Conservation (phyloP, 208 protist genomes). For the Trypanosoma conorhini region DNA sequence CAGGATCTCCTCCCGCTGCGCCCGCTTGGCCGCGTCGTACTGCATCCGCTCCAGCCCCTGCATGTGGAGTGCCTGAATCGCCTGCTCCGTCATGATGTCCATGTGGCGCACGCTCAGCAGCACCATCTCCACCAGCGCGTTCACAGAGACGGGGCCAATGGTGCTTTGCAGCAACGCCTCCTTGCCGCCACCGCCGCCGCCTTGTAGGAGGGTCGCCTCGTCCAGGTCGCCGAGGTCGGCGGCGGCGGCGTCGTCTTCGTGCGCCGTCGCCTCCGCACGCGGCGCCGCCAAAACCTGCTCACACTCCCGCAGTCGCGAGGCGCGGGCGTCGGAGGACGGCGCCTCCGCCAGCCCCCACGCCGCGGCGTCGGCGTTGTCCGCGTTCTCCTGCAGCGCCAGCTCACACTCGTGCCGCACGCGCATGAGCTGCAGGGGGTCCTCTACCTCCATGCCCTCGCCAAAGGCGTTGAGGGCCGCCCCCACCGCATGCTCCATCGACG, state of each 20-base stretch:
- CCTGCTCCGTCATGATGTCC: slow-evolving; percentile 39
- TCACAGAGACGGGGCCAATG: slow-evolving; percentile 50
- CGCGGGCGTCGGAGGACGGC: background rate
- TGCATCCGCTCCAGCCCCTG: slow-evolving; percentile 65
- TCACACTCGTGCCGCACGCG: background rate
- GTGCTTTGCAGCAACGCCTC: slow-evolving; percentile 46
- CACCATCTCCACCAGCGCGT: slow-evolving; percentile 73
- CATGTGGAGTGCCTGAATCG: slow-evolving; percentile 48
- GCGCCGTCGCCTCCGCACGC: slow-evolving; percentile 16
- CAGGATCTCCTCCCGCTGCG: slow-evolving; percentile 72
- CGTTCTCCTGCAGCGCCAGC: background rate
- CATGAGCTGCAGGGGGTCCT: slow-evolving; percentile 21
- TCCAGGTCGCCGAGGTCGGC: slow-evolving; percentile 14
- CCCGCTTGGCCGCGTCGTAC: slow-evolving; percentile 50
- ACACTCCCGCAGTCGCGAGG: slow-evolving; percentile 25
- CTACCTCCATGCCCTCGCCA: slow-evolving; percentile 21
- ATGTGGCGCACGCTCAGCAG: slow-evolving; percentile 54
- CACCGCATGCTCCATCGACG: slow-evolving; percentile 18
- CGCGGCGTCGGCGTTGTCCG: background rate
- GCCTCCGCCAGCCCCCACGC: slow-evolving; percentile 13
- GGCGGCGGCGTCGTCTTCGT: slow-evolving; percentile 3
- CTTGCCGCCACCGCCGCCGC: slow-evolving; percentile 22
- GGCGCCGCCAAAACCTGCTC: slow-evolving; percentile 19
- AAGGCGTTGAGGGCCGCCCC: slow-evolving; percentile 27
- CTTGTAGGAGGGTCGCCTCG: slow-evolving; percentile 24